Evolutionary conservation across 2,329 filamentous ascomycete genomes (phyloP).

Genomic region (Neonectria hederae): DNA sequence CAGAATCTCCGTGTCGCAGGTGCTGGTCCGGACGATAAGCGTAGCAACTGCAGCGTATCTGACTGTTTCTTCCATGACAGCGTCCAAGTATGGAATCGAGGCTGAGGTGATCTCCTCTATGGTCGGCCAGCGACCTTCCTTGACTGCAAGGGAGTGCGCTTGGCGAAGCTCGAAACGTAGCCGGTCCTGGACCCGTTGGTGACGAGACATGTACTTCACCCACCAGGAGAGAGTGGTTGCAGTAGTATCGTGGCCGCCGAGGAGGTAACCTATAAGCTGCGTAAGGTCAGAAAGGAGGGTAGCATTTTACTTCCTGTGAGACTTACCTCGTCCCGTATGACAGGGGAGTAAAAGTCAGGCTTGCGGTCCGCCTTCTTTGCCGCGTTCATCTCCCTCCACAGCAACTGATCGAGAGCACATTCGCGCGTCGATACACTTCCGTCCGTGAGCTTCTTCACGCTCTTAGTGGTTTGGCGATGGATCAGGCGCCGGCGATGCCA

Average conservation of each 20-base stretch:
- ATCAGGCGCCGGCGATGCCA: constrained; percentile 37
- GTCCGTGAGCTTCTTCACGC: constrained; percentile 29
- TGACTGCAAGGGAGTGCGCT: constrained; percentile 33
- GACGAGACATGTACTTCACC: constrained; percentile 40
- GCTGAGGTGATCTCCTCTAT: constrained; percentile 43
- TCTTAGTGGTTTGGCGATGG: constrained; percentile 32
- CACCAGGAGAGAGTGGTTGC: constrained; percentile 44
- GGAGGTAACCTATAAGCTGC: constrained; percentile 42
- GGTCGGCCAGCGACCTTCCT: constrained; percentile 40
- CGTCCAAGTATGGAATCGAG: constrained; percentile 49
- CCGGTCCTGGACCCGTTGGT: constrained; percentile 35
- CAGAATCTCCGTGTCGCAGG: constrained; percentile 46
- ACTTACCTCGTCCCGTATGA: constrained; percentile 49
- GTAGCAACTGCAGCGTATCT: constrained; percentile 45
- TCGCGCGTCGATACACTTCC: constrained; percentile 22
- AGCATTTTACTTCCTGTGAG: neutral
- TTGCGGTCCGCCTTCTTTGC: constrained; percentile 44
- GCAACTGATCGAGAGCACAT: constrained; percentile 47
- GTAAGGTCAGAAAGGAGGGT: neutral
- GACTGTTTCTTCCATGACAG: constrained; percentile 49
- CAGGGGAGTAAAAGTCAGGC: constrained; percentile 45
- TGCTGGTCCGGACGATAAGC: constrained; percentile 44
- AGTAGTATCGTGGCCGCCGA: constrained; percentile 45
- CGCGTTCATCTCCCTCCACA: constrained; percentile 46
- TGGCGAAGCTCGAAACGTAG: constrained; percentile 41